Base-by-base conservation (phyloP, 1,139 yeast genomes). In the Protomyces inundatus region DNA sequence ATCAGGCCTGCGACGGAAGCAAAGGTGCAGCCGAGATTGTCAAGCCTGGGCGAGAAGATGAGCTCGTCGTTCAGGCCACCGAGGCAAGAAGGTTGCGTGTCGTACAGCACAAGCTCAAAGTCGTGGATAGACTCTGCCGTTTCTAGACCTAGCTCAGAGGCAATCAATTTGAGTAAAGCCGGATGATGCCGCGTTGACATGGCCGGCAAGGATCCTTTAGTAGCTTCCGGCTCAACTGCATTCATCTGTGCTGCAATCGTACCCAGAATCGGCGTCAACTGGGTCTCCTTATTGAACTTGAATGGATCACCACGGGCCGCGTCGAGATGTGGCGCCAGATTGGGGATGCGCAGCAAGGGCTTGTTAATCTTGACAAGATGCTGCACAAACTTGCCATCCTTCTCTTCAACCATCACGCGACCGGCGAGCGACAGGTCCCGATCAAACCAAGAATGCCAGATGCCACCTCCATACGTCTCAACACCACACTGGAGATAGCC, bases 11-110 rank as follows among this genome's bases (percentile, higher is more conserved):
- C 81, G 46, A 87, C 77, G 0, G 97, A 87, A 58, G 95, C 82
- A 45, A 60, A 65, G 7, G 63, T 52, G 55, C 64, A 42, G 40
- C 67, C 68, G 73, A 89, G 84, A 73, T 93, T 93, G 74, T 93
- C 98, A 67, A 90, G 81, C 71, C 98, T 84, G n/a, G 97, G 96
- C 34, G 96, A 87, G 71, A 90, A 93, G 64, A 93, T 84, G 72
- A 93, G 90, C 75, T 93, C 98, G 69, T 91, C 88, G 69, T 88
- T 84, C 66, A 93, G 75, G 1, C 98, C 98, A 58, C 98, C 98
- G 64, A 91, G 76, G 54, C 83, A 81, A 0, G 97, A 84, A 54
- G 82, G 82, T 75, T 93, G 96, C 67, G 91, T 85, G 76, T 93
- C 98, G 71, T 81, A 90, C 33, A 93, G 80, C n/a, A 90, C 80